phyloP scores from a whole-genome alignment of 1,139 yeast species.

The Blastobotrys raffinosifermentans region DNA sequence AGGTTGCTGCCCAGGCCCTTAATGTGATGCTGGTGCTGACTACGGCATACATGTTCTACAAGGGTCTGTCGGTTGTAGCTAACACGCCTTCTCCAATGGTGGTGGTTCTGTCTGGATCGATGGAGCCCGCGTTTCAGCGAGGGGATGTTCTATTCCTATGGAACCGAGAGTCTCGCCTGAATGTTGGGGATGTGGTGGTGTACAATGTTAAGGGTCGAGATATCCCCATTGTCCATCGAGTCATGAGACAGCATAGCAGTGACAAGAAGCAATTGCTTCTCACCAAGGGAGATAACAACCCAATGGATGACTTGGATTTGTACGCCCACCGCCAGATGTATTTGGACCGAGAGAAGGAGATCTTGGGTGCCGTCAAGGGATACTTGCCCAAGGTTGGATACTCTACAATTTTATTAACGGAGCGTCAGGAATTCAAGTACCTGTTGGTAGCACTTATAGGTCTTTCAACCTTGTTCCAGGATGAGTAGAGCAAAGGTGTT shows the following conservation, averaged over 20 bases:
- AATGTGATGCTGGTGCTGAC: conserved; percentile 74
- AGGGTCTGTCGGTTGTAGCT: conserved; percentile 67
- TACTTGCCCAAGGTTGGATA: conserved; percentile 92
- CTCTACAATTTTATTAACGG: conserved; percentile 87
- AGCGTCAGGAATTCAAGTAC: conserved; percentile 70
- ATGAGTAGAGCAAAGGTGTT: conserved; percentile 22
- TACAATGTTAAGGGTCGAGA: conserved; percentile 74
- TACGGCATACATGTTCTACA: conserved; percentile 91
- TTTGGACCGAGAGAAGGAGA: conserved; percentile 66
- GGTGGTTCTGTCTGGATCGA: conserved; percentile 94
- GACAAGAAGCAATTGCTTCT: conserved; percentile 60
- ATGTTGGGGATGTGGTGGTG: conserved; percentile 96
- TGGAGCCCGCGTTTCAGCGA: conserved; percentile 99
- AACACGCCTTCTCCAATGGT: conserved; percentile 92
- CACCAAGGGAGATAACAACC: conserved; percentile 96
- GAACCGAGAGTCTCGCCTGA: conserved; percentile 65
- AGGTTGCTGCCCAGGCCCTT: conserved; percentile 48
- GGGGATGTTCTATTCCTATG: conserved; percentile 90
- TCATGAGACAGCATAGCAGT: conserved; percentile 65
- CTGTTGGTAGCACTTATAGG: conserved; percentile 66
- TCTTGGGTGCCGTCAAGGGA: conserved; percentile 86
- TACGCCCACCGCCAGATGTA: conserved; percentile 75
- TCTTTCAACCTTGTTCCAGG: conserved; percentile 35
- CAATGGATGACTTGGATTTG: conserved; percentile 81
- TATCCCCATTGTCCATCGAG: conserved; percentile 95